phyloP scores from a whole-genome alignment of 2,329 filamentous ascomycete species.

The Pleoardoris graminearum region DNA sequence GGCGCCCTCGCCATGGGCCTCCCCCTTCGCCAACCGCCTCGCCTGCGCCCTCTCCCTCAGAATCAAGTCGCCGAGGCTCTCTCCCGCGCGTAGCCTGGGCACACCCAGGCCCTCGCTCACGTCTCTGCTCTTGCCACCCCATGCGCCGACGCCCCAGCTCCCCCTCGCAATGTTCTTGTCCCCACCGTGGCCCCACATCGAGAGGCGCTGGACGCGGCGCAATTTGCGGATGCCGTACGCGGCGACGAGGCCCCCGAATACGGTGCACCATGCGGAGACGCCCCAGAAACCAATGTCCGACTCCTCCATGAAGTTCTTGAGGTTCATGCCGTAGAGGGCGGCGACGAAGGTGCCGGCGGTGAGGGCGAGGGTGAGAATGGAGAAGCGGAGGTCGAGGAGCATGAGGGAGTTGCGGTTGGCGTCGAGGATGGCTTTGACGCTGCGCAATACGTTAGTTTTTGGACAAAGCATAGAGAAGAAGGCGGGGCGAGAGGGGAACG shows the following conservation, averaged over 20 bases:
- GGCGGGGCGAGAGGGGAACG: not conserved
- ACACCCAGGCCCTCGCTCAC: conserved; percentile 20
- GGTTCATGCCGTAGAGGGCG: conserved; percentile 99
- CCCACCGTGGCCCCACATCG: conserved; percentile 69
- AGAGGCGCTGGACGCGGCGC: conserved; percentile 81
- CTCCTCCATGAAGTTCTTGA: conserved; percentile 98
- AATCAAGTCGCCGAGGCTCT: conserved; percentile 30
- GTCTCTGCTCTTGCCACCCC: conserved; percentile 21
- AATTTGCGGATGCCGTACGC: conserved; percentile 83
- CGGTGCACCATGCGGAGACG: conserved; percentile 70
- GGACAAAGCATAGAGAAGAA: no score
- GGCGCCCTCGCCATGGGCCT: conserved; percentile 27
- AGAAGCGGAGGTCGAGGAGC: conserved; percentile 95
- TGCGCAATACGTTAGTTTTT: conserved; percentile 46
- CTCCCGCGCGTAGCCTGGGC: conserved; percentile 21
- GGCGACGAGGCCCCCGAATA: conserved; percentile 77
- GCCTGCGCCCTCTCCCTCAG: conserved; percentile 33
- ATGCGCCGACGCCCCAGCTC: conserved; percentile 22
- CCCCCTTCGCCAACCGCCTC: conserved; percentile 32
- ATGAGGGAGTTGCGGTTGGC: conserved; percentile 98
- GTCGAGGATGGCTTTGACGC: conserved; percentile 93
- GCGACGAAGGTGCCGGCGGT: conserved; percentile 94
- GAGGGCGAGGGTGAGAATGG: conserved; percentile 90
- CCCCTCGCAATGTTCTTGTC: conserved; percentile 18
- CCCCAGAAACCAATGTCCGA: conserved; percentile 81